Percentiles rank a stretch among this genome's conserved stretches.
Evolutionary conservation across 176 grass and related monocot species (phyloP).

Genomic region (Musa beccarii): DNA sequence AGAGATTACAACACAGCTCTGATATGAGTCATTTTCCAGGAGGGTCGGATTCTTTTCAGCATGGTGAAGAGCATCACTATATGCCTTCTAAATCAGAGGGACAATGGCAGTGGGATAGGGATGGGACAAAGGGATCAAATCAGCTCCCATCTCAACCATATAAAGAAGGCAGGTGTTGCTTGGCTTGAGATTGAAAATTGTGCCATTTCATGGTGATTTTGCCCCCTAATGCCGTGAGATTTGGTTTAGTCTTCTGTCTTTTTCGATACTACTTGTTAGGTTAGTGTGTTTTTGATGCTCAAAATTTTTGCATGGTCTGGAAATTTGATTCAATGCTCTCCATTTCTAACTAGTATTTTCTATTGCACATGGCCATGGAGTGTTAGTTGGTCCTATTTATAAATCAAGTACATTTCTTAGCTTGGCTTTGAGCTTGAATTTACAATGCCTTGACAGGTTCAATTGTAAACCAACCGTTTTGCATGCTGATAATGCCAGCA

Average conservation of each 20-base stretch:
- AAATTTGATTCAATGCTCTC: background rate
- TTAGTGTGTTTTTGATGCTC: background rate
- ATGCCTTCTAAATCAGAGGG: constrained; percentile 30
- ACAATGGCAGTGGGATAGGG: constrained; percentile 69
- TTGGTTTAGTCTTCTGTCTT: background rate
- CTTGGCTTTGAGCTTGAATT: background rate
- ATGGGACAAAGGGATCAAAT: constrained; percentile 32
- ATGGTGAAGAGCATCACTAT: constrained; percentile 48
- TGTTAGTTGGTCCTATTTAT: background rate
- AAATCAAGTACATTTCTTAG: background rate
- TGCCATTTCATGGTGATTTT: constrained; percentile 11
- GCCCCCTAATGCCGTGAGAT: background rate
- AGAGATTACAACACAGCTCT: constrained; percentile 47
- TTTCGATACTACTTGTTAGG: background rate
- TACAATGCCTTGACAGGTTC: background rate
- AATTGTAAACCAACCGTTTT: background rate
- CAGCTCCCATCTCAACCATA: constrained; percentile 42
- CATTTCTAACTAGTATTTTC: background rate
- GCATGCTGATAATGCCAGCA: constrained; percentile 13
- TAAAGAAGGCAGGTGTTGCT: constrained; percentile 37
- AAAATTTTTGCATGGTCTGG: background rate
- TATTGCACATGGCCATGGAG: background rate
- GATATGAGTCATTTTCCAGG: constrained; percentile 41
- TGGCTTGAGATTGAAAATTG: constrained; percentile 7
- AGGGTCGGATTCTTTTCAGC: constrained; percentile 26